Evolutionary conservation across 495 filamentous ascomycete genomes (phyloP).

Genomic region (Hypomontagnella submonticulosa): DNA sequence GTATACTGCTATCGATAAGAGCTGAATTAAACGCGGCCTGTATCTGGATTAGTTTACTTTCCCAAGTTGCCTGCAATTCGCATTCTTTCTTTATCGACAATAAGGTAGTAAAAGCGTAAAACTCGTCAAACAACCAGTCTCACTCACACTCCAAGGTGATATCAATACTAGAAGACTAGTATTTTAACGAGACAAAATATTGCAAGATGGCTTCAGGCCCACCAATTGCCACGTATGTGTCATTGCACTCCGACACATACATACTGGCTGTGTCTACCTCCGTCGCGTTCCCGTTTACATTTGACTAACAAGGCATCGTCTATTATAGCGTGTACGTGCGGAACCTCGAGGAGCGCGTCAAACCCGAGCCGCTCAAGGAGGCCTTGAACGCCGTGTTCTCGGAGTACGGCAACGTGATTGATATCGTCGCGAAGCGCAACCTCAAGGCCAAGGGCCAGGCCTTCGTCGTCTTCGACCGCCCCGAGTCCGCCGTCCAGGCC

Average conservation of each 20-base stretch:
- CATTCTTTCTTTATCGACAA: too few relatives aligned
- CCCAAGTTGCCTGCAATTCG: too few relatives aligned
- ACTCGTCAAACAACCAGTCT: background rate
- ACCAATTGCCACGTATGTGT: constrained; percentile 70
- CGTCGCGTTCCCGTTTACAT: background rate
- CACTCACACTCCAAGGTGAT: constrained; percentile 4
- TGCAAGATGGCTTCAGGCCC: constrained; percentile 54
- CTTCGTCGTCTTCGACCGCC: constrained; percentile 90
- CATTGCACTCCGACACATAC: constrained; percentile 73
- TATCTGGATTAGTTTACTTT: too few relatives aligned
- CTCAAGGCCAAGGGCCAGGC: constrained; percentile 95
- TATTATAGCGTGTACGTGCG: constrained; percentile 78
- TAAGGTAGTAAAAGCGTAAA: background rate
- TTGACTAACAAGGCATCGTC: constrained; percentile 44
- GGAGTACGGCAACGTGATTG: constrained; percentile 89
- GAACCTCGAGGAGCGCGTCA: constrained; percentile 94
- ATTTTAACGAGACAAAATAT: constrained; percentile 3
- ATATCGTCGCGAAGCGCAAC: constrained; percentile 92
- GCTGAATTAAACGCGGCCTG: too few relatives aligned
- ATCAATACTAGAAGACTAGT: background rate
- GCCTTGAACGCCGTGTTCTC: constrained; percentile 82
- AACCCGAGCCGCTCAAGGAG: constrained; percentile 79
- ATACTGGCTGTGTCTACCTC: constrained; percentile 36
- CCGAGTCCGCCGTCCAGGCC: constrained; percentile 78
- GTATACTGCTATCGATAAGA: too few relatives aligned